These are phyloP conservation scores for Silene vulgaris DNA, from an alignment of 179 eudicot genomes.

Conservation along the genomic window DNA sequence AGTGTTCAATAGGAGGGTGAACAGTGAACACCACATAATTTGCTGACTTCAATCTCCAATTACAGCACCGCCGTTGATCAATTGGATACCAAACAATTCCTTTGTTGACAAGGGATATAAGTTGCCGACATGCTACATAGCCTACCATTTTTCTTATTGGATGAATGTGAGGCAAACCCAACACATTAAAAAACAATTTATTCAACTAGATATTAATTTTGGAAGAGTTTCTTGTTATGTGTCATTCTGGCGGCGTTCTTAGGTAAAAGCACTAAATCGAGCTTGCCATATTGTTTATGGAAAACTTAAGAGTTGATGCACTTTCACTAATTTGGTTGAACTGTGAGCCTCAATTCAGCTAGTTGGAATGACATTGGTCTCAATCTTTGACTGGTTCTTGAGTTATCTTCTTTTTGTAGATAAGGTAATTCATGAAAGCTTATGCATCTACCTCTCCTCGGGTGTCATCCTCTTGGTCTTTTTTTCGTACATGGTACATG, in stretches of 20 bases:
- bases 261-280: neutral
- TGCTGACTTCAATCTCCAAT: no score
- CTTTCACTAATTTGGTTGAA: constrained; percentile 5
- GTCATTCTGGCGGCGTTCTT: neutral
- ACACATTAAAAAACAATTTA: neutral
- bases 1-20: no score
- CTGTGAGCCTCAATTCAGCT: neutral
- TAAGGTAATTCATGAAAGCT: neutral
- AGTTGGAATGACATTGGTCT: neutral
- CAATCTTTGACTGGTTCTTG: neutral
- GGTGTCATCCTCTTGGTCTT: neutral
- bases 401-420: neutral
- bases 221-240: neutral
- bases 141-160: no score
- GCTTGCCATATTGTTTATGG: neutral
- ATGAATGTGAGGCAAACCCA: no score
- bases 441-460: neutral
- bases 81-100: no score
- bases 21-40: no score
- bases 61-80: no score
- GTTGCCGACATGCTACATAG: no score
- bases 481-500: no score
- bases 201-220: neutral
- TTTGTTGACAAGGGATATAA: no score
- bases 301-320: neutral